Percentiles rank a stretch among this genome's conserved stretches.
phyloP scores from a whole-genome alignment of 176 grass and related monocot genomes.

The Puccinellia tenuiflora region DNA sequence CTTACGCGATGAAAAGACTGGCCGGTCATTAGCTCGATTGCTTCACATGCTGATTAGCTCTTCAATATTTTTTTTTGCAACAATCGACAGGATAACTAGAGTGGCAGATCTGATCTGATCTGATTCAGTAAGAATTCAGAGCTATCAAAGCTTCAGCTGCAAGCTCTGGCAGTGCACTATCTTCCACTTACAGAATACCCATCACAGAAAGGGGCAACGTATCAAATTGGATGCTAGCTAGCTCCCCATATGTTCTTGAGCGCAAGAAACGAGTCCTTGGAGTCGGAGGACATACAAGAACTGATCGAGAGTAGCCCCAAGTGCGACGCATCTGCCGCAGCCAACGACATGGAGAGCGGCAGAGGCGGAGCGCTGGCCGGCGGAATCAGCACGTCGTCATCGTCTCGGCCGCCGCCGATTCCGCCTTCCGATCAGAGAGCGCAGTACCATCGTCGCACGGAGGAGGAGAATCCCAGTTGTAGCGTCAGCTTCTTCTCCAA shows the following conservation, averaged over 20 bases:
- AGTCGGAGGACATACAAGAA: conserved; percentile 26
- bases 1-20: neutral
- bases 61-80: neutral
- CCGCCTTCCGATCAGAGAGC: conserved; percentile 2
- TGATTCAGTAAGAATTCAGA: neutral
- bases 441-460: neutral
- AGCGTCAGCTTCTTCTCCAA: neutral
- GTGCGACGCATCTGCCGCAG: neutral
- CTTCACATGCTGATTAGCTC: conserved; percentile 17
- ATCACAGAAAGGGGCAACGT: neutral
- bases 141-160: neutral
- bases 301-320: conserved; percentile 7
- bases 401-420: neutral
- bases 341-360: conserved; percentile 29
- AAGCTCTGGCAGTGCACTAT: neutral
- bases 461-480: neutral
- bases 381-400: neutral
- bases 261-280: conserved; percentile 22
- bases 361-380: neutral
- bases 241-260: conserved; percentile 32
- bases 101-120: conserved; percentile 31
- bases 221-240: neutral
- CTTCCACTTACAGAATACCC: neutral
- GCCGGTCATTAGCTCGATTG: neutral
- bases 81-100: neutral